phyloP scores from a whole-genome alignment of 192 early-diverging fungal species.

The Coemansia sp. region DNA sequence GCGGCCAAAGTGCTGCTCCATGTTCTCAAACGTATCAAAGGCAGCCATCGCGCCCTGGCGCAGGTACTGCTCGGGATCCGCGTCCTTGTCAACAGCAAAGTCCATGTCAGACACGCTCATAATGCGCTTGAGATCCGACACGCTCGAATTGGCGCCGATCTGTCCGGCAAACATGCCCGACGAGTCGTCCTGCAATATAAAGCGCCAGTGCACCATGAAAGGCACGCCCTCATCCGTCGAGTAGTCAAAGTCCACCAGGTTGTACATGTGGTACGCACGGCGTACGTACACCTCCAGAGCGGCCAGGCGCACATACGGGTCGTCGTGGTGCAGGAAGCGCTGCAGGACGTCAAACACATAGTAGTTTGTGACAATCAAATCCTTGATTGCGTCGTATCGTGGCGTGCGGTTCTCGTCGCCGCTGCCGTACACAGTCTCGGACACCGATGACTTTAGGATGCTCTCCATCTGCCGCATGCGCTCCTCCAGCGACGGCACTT shows the following conservation, averaged over 20 bases:
- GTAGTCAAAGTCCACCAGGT: slow-evolving; percentile 82
- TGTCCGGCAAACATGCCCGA: slow-evolving; percentile 44
- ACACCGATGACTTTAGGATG: slow-evolving; percentile 74
- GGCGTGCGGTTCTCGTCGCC: slow-evolving; percentile 68
- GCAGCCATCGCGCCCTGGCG: slow-evolving; percentile 88
- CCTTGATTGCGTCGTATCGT: slow-evolving; percentile 74
- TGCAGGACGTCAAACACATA: slow-evolving; percentile 94
- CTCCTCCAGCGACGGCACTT: slow-evolving; percentile 90
- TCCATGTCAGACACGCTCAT: slow-evolving; percentile 81
- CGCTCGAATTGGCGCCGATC: slow-evolving; percentile 31
- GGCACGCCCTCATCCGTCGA: slow-evolving; percentile 59
- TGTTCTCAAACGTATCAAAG: slow-evolving; percentile 64
- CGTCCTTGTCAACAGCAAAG: slow-evolving; percentile 68
- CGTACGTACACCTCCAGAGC: slow-evolving; percentile 96
- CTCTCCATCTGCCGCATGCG: slow-evolving; percentile 79
- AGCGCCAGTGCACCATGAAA: slow-evolving; percentile 75
- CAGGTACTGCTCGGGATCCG: slow-evolving; percentile 63
- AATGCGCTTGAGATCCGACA: slow-evolving; percentile 59
- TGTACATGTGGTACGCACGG: slow-evolving; percentile 97
- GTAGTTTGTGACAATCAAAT: slow-evolving; percentile 90
- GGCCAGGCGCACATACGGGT: slow-evolving; percentile 72
- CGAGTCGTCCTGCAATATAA: slow-evolving; percentile 65
- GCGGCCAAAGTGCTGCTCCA: slow-evolving; percentile 61
- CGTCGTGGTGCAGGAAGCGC: slow-evolving; percentile 87
- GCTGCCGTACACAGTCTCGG: slow-evolving; percentile 75